A percentile compares a stretch with the other conserved stretches of the same genome.
Conservation (phyloP, 257 asterid genomes). For the Anisodus acutangulus region DNA sequence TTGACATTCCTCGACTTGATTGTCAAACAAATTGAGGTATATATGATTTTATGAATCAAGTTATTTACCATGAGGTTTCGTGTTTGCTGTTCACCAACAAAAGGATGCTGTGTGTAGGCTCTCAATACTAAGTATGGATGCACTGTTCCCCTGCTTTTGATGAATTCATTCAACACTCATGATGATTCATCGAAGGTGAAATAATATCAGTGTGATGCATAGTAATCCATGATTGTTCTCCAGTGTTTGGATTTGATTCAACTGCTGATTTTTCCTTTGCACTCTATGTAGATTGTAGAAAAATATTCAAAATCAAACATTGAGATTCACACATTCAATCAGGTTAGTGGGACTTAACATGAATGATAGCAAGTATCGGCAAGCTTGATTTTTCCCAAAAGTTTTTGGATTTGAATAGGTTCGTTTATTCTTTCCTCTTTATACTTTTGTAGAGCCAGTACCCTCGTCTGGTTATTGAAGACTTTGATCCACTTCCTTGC, state of each 20-base stretch:
- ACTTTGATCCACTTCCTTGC: conserved; percentile 80
- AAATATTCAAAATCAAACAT: conserved; percentile 75
- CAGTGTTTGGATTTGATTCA: conserved; percentile 20
- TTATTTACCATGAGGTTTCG: not conserved
- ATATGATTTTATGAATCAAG: conserved; percentile 6
- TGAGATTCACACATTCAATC: conserved; percentile 93
- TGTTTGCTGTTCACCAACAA: not conserved
- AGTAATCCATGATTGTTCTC: not conserved
- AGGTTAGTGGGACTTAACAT: conserved; percentile 53
- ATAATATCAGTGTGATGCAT: conserved; percentile 10
- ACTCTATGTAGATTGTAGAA: conserved; percentile 70
- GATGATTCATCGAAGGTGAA: conserved; percentile 93
- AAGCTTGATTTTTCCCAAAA: not conserved
- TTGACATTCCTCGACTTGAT: conserved; percentile 96
- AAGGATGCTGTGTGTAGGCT: conserved; percentile 52
- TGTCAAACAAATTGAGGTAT: conserved; percentile 97
- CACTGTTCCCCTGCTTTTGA: conserved; percentile 87
- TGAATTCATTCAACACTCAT: conserved; percentile 99
- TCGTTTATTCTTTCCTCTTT: conserved; percentile 31
- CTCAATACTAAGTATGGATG: conserved; percentile 90
- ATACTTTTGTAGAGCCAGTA: conserved; percentile 77
- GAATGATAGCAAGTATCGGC: not conserved
- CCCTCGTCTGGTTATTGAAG: conserved; percentile 93
- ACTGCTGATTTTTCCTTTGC: conserved; percentile 36
- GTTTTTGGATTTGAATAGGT: not conserved